Evolutionary conservation across 176 grass and related monocot species (phyloP), one percentile per base, ranked within the genome.

Genomic region (Bonia amplexicaulis): DNA sequence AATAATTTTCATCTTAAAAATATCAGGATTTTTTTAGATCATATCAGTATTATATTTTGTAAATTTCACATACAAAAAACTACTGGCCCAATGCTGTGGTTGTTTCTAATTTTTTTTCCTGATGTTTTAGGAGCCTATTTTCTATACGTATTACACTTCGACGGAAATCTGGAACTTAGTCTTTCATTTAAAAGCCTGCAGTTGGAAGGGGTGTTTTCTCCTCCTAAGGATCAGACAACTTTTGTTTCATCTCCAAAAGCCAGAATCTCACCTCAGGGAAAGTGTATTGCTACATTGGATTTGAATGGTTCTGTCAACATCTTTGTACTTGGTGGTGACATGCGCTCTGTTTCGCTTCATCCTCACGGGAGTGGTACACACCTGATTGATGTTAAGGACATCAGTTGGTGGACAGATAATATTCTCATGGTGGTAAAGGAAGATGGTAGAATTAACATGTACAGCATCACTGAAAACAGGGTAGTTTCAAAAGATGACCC

Each of bases 341-440:
- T 39, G 39, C 44, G 23, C 69, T 80, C 88, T 83, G 68, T 93
- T 85, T 93, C 83, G 8, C 53, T 82, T 87, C 89, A 85, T 89
- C 78, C 82, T 86, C 57, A 46, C 14, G 76, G 60, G 74, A 85
- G 82, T 78, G n/a, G 72, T 40, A 85, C 60, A 81, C 67, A 31
- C 20, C 72, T 90, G 52, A 76, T 64, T 92, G 80, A 82, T 88
- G 69, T 95, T 88, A 86, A 82, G 74, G 91, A 98, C 74, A 86
- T 98, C 54, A 90, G 80, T 90, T 98, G 96, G 96, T 98, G 96
- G 96, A 77, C 87, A 69, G 91, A 98, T 89, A 77, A 84, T 85
- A 87, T 98, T 93, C 89, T 98, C 49, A 75, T 91, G 71, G 31
- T 93, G 45, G 89, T 87, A 81, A 90, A 79, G 27, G 88, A 80